Percentiles rank a stretch among this genome's conserved stretches.
phyloP scores from a whole-genome alignment of 2,329 filamentous ascomycete species.

The Cercospora janseana region DNA sequence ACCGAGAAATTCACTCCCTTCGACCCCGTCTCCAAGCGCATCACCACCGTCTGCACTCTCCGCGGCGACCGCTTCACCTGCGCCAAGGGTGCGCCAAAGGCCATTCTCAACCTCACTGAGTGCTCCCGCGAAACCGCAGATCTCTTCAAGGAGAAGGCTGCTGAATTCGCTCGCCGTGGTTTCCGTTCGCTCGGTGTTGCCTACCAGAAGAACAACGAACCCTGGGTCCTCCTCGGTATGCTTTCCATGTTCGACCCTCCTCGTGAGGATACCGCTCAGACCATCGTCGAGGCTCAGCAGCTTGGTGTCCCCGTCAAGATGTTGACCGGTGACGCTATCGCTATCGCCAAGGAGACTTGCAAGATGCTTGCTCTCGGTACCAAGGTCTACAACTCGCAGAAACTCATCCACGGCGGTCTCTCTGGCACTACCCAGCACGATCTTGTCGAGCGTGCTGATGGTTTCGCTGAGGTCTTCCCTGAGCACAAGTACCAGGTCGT shows the following conservation, averaged over 20 bases:
- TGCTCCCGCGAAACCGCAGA: constrained; percentile 64
- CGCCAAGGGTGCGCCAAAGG: constrained; percentile 75
- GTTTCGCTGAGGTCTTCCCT: constrained; percentile 72
- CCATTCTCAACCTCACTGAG: constrained; percentile 66
- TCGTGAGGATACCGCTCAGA: constrained; percentile 75
- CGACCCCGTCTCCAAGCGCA: constrained; percentile 77
- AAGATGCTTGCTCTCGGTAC: constrained; percentile 77
- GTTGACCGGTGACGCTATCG: constrained; percentile 77
- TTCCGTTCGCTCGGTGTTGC: constrained; percentile 79
- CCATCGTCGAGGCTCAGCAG: constrained; percentile 71
- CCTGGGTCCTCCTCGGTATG: constrained; percentile 72
- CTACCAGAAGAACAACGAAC: constrained; percentile 72
- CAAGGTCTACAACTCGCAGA: constrained; percentile 78
- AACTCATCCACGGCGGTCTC: constrained; percentile 73
- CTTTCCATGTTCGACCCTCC: constrained; percentile 79
- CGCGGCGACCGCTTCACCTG: constrained; percentile 69
- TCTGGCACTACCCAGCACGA: constrained; percentile 71
- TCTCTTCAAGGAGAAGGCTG: constrained; percentile 69
- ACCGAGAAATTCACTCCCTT: constrained; percentile 76
- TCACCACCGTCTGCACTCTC: constrained; percentile 67
- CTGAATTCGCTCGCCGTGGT: constrained; percentile 73
- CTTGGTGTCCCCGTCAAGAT: constrained; percentile 78
- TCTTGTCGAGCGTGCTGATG: constrained; percentile 71
- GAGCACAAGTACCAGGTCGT: constrained; percentile 76
- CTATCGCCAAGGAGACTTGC: constrained; percentile 78